Evolutionary conservation across 148 eudicot species (phyloP).

Genomic region (Silene uniflora): DNA sequence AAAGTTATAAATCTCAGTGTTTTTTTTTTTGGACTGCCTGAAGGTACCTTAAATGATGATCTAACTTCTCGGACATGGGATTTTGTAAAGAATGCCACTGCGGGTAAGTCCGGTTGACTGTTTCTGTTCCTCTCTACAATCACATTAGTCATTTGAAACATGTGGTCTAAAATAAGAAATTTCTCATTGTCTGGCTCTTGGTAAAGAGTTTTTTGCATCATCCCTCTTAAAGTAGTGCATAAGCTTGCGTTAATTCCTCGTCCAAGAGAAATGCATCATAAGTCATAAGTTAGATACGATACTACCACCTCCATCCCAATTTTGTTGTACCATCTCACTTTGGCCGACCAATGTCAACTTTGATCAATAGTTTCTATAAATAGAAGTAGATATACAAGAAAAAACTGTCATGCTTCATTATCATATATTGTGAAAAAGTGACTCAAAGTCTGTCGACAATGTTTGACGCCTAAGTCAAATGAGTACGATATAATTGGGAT

Average conservation of each 20-base stretch:
- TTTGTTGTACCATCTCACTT: no score
- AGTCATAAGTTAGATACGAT: no score
- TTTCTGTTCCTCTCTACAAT: slow-evolving; percentile 9
- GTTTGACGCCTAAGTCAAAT: no score
- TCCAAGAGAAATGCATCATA: no score
- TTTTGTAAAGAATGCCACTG: slow-evolving; percentile 52
- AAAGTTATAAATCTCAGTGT: not conserved
- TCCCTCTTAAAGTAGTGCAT: no score
- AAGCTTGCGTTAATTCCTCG: no score
- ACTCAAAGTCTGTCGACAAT: no score
- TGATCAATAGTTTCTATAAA: not conserved
- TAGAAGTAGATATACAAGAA: not conserved
- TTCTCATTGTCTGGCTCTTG: not conserved
- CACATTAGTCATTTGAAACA: not conserved
- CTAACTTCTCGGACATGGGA: slow-evolving; percentile 57
- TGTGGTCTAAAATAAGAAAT: not conserved
- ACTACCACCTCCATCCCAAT: no score
- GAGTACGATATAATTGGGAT: no score
- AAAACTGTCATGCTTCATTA: not conserved
- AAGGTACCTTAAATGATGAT: slow-evolving; percentile 48
- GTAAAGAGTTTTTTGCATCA: no score
- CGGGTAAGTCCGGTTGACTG: slow-evolving; percentile 40
- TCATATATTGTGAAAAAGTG: not conserved
- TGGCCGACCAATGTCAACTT: not conserved
- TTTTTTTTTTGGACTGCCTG: slow-evolving; percentile 9